Base-by-base conservation (phyloP, 805 yeast genomes). In the Starmerella bombi region DNA sequence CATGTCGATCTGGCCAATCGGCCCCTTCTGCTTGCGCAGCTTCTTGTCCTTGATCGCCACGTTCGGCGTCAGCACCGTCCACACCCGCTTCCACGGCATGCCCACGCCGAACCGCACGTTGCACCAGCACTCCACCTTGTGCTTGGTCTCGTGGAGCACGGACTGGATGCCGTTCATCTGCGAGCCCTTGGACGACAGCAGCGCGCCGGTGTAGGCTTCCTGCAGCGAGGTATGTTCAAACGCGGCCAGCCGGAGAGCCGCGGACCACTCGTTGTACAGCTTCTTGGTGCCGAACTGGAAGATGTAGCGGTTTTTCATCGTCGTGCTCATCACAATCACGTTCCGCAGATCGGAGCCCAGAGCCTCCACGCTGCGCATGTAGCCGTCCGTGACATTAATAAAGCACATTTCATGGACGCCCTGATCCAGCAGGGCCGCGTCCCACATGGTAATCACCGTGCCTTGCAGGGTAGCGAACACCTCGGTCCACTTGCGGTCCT, bases 41-140 rank as follows among this genome's bases (percentile, higher is more conserved):
- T 53, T 61, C 59, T 62, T 71, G 57, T 54, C 62, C 56, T 65
- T 52, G 30, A 52, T 40, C 53, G 61, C 48, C 59, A 75, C 53
- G 55, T 29, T 64, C 49, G 52, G 85, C 64, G 50, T 86, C 42
- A 88, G 72, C 9, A 86, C 94, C 3, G 94, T 88, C 64, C 73
- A 91, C 56, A 95, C 88, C 44, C 93, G 71, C 56, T 78, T 81
- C 96, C 96, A 91, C 1, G 96, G 94, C 93, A 84, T 83, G 19
- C 98, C 98, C 8, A 91, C 73, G 16, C 98, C 97, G 59, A 88
- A 91, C 49, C 97, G 69, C 15, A 91, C 93, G 57, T 85, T 72
- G 32, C 80, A 85, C 96, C 95, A 88, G 54, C 86, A 95, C 59
- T 83, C 94, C 55, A 84, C 91, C 44, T 73, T 74, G 57, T 75